These are phyloP conservation scores for Ehretia macrophylla DNA, from an alignment of 257 asterid genomes.

Conservation along the genomic window DNA sequence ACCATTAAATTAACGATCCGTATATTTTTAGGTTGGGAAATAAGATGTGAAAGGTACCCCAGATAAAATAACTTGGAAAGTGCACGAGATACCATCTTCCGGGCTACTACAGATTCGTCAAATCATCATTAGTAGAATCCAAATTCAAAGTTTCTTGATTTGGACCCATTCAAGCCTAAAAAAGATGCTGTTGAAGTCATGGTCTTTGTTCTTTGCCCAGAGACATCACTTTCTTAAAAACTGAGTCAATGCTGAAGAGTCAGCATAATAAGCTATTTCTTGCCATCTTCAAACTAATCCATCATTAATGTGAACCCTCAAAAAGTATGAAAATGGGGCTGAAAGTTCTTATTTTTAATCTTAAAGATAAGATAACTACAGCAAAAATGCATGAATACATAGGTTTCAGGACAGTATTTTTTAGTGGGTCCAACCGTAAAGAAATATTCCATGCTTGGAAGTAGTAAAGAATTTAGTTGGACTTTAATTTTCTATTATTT, in stretches of 20 bases:
- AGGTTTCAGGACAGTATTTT: slow-evolving; percentile 1
- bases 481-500: neutral
- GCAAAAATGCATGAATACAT: neutral
- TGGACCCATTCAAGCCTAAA: slow-evolving; percentile 23
- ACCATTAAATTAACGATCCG: too few relatives aligned
- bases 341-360: neutral
- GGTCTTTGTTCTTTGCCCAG: slow-evolving; percentile 7
- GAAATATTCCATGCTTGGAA: slow-evolving; percentile 17
- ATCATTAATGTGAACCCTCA: slow-evolving; percentile 6
- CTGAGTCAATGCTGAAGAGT: slow-evolving; percentile 19
- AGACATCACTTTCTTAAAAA: slow-evolving; percentile 15
- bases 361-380: neutral
- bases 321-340: neutral
- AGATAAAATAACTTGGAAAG: neutral
- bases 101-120: too few relatives aligned
- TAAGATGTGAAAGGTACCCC: neutral
- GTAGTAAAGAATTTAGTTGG: neutral
- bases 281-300: slow-evolving; percentile 1
- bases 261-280: neutral
- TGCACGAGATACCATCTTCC: neutral
- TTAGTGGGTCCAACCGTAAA: slow-evolving; percentile 12
- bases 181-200: slow-evolving; percentile 13
- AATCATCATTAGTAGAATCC: slow-evolving; percentile 5
- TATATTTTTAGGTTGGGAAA: neutral
- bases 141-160: slow-evolving; percentile 19